Percentiles rank a stretch among this genome's conserved stretches.
These are phyloP conservation scores for Saccharomycopsis sp. DNA, from an alignment of 805 yeast species.

Conservation along the genomic window DNA sequence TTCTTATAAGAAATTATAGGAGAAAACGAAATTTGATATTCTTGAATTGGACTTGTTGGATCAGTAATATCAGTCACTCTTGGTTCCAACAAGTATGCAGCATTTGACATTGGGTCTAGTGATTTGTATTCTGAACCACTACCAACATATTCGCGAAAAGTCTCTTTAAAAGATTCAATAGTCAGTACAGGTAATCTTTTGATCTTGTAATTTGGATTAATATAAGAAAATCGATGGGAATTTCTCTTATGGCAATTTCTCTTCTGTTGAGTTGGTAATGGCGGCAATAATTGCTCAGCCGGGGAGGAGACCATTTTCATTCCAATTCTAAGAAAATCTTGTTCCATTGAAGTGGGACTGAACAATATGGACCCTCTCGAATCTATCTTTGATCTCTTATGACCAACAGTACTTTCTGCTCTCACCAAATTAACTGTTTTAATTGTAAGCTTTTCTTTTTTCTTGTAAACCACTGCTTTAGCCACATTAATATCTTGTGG, in stretches of 20 bases:
- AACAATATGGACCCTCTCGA: neutral
- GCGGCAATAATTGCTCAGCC: neutral
- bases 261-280: neutral
- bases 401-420: neutral
- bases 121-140: conserved; percentile 13
- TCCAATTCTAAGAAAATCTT: conserved; percentile 10
- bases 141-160: conserved; percentile 12
- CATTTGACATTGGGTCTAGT: conserved; percentile 16
- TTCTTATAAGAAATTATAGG: too few relatives aligned
- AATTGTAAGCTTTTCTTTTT: neutral
- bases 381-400: neutral
- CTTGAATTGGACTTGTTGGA: conserved; percentile 1
- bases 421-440: neutral
- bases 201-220: conserved; percentile 18
- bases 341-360: neutral
- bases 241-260: too few relatives aligned
- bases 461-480: neutral
- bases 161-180: conserved; percentile 8
- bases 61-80: neutral
- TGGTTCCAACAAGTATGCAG: conserved; percentile 16
- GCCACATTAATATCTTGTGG: neutral
- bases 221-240: conserved; percentile 18
- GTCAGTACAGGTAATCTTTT: conserved; percentile 15
- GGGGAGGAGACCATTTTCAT: conserved; percentile 8
- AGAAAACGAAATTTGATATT: neutral